A percentile compares a stretch with the other conserved stretches of the same genome.
Evolutionary conservation across 257 asterid species (phyloP).

Genomic region (Solanum infundibuliforme): DNA sequence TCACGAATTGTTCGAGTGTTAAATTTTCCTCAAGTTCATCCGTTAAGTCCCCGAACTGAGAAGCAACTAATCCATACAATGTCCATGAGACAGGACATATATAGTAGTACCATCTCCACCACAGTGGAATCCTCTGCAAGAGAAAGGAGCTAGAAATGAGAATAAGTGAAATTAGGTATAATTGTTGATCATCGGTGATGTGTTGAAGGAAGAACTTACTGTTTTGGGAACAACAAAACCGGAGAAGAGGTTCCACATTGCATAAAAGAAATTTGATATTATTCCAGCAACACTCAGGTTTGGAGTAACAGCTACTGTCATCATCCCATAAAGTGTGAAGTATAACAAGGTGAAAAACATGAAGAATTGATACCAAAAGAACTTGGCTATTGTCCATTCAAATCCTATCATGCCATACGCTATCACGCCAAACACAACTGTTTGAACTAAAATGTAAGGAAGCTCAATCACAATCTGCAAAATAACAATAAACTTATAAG

Average conservation of each 20-base stretch:
- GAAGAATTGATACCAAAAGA: conserved; percentile 33
- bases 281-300: conserved; percentile 18
- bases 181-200: neutral
- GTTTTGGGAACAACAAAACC: conserved; percentile 1
- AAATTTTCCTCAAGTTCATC: neutral
- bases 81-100: neutral
- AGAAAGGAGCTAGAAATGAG: neutral
- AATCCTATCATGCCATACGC: conserved; percentile 51
- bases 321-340: conserved; percentile 47
- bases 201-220: neutral
- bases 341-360: conserved; percentile 34
- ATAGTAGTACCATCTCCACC: neutral
- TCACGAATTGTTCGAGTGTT: neutral
- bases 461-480: conserved; percentile 45
- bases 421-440: conserved; percentile 23
- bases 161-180: neutral
- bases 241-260: conserved; percentile 3
- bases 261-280: neutral
- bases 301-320: conserved; percentile 27
- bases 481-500: neutral
- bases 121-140: neutral
- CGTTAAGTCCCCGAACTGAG: neutral
- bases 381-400: conserved; percentile 16
- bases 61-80: neutral
- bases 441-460: conserved; percentile 28